Percentiles rank a stretch among this genome's conserved stretches.
These are phyloP conservation scores for Vaccinium vitisidaea DNA, from an alignment of 148 eudicot species.

Conservation along the genomic window DNA sequence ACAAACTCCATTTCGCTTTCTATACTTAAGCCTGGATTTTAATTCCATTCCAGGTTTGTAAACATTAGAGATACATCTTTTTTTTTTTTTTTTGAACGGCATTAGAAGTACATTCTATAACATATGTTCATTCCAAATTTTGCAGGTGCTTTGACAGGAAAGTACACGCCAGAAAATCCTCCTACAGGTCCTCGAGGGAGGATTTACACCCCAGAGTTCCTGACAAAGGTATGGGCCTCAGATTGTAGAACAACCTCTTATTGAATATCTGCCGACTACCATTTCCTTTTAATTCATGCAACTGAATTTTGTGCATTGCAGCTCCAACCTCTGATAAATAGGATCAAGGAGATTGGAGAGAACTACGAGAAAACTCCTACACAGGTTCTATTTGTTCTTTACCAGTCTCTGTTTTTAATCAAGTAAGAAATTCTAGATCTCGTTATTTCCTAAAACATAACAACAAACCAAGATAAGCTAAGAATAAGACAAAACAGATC, in stretches of 20 bases:
- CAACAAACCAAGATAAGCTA: neutral
- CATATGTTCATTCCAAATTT: neutral
- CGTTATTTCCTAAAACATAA: neutral
- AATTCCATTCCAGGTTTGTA: neutral
- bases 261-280: no score
- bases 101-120: neutral
- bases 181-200: slow-evolving; percentile 92
- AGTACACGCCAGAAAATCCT: slow-evolving; percentile 85
- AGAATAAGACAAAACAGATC: neutral
- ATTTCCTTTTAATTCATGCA: neutral
- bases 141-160: slow-evolving; percentile 87
- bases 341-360: slow-evolving; percentile 81
- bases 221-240: slow-evolving; percentile 51
- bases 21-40: neutral
- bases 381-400: slow-evolving; percentile 45
- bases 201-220: slow-evolving; percentile 73
- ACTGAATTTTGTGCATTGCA: slow-evolving; percentile 37
- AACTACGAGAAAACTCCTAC: slow-evolving; percentile 69
- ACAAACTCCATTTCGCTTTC: neutral
- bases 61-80: neutral
- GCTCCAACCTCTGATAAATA: slow-evolving; percentile 83
- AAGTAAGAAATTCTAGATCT: neutral
- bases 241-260: neutral
- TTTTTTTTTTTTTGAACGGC: no score
- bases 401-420: neutral